Evolutionary conservation across 2,329 filamentous ascomycete genomes (phyloP), one percentile per base, ranked within the genome.

Genomic region (Sodiomyces alkalinus): DNA sequence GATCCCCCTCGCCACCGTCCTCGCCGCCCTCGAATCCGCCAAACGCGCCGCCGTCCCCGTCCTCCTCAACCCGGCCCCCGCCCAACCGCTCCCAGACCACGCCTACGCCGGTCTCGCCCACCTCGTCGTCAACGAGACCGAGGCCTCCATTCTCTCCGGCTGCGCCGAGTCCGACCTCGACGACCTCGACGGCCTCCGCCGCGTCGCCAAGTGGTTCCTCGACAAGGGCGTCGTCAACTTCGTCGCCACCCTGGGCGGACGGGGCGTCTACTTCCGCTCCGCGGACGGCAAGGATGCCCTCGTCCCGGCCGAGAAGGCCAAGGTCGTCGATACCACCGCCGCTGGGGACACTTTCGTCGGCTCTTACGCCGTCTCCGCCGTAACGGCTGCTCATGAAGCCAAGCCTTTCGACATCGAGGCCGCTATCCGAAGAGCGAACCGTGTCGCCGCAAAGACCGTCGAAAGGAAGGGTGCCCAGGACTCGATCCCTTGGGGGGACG

Each of bases 301-400:
- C 38, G 52, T 85, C 4, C 49, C 57, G 3, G 82, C 80, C 0
- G 63, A 69, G 36, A 77, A 79, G 51, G 77, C 82, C 4, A 55
- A 50, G 13, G 87, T 96, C 2, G 72, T 94, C 4, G 87, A 96
- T 50, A 96, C 87, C 1, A 96, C 87, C 6, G 87, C 80, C 2
- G 90, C 90, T 5, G 87, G 87, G 0, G 87, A 96, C 50, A 94
- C 87, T 0, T 94, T 94, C 55, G 81, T 92, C 5, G 87, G 90
- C 2, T 79, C 73, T 14, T 92, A 93, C 49, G 80, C 82, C 3
- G 69, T 90, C 16, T 69, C 74, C 32, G 66, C 78, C 17, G 80
- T 81, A 21, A 62, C 47, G 29, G 46, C 46, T n/a, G 40, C 38
- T 19, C 36, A 34, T 23, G 39, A 31, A 17, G 41, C 33, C 16